Evolutionary conservation across 2,329 filamentous ascomycete species (phyloP).

Genomic region (Dactylella cylindrospora): DNA sequence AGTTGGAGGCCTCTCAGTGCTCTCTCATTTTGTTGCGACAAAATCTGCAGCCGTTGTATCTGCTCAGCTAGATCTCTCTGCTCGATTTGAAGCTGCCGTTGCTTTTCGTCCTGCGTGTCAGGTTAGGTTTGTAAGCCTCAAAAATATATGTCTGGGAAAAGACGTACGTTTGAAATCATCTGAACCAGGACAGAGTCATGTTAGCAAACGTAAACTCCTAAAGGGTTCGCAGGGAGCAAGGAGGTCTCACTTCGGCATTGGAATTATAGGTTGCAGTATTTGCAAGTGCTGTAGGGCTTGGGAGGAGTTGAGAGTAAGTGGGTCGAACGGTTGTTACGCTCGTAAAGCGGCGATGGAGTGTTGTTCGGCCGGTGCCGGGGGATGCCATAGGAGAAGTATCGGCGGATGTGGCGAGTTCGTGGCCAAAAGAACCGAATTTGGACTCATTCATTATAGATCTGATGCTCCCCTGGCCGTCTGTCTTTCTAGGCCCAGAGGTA

Average conservation of each 20-base stretch:
- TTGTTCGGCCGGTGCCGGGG: constrained; percentile 30
- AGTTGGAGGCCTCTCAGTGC: constrained; percentile 56
- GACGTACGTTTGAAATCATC: constrained; percentile 8
- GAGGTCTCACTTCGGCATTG: constrained; percentile 16
- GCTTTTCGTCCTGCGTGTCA: constrained; percentile 29
- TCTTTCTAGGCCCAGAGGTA: constrained; percentile 6
- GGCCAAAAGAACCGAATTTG: constrained; percentile 35
- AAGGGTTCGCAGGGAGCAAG: neutral
- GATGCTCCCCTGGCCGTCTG: neutral
- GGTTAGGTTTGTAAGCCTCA: neutral
- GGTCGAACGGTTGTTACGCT: constrained; percentile 35
- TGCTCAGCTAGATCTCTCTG: constrained; percentile 88
- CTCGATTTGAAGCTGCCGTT: constrained; percentile 55
- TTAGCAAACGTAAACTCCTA: neutral
- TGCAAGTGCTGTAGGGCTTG: constrained; percentile 5
- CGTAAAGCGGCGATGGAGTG: constrained; percentile 41
- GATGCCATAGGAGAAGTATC: constrained; percentile 39
- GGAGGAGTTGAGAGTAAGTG: constrained; percentile 20
- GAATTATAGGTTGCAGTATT: constrained; percentile 7
- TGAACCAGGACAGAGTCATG: neutral
- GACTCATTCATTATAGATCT: constrained; percentile 29
- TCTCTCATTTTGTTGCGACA: constrained; percentile 77
- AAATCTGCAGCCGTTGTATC: constrained; percentile 83
- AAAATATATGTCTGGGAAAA: neutral
- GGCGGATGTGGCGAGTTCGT: constrained; percentile 27